Evolutionary conservation across 1,284 basidiomycete genomes (phyloP).

Genomic region (Golubevia sp.): DNA sequence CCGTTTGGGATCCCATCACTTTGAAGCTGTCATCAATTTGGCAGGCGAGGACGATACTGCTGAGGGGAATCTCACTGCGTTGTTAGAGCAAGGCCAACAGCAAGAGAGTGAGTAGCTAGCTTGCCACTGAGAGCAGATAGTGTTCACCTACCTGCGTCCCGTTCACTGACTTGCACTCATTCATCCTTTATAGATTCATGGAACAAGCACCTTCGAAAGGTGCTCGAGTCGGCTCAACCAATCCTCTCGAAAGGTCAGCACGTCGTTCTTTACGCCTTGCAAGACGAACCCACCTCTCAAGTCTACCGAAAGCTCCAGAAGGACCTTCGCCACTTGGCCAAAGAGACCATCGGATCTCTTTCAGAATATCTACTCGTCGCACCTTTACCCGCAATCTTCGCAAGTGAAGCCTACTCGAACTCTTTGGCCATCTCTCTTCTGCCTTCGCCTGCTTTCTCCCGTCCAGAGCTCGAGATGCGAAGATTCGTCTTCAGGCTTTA

Average conservation of each 20-base stretch:
- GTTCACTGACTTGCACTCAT: not conserved
- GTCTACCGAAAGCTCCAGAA: slow-evolving; percentile 12
- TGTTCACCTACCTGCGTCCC: too few relatives aligned
- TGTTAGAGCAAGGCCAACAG: not conserved
- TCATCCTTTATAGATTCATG: not conserved
- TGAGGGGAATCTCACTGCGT: not conserved
- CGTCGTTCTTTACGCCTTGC: slow-evolving; percentile 31
- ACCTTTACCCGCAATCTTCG: slow-evolving; percentile 18
- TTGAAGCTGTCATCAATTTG: not conserved
- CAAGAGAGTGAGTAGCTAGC: not conserved
- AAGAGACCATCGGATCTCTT: slow-evolving; percentile 20
- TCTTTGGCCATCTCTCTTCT: slow-evolving; percentile 12
- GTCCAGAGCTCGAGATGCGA: slow-evolving; percentile 13
- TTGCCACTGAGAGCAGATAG: too few relatives aligned
- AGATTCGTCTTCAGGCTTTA: slow-evolving; percentile 26
- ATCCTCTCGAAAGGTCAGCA: slow-evolving; percentile 24
- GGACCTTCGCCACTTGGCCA: slow-evolving; percentile 22
- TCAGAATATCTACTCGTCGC: slow-evolving; percentile 27
- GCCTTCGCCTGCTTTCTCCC: not conserved
- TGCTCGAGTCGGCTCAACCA: slow-evolving; percentile 1
- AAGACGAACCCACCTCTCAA: slow-evolving; percentile 11
- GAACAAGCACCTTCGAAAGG: not conserved
- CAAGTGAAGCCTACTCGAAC: slow-evolving; percentile 23
- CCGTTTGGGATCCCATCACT: not conserved
- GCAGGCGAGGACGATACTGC: not conserved